phyloP scores from a whole-genome alignment of 2,329 filamentous ascomycete species.

The Cladosporium colombiae region DNA sequence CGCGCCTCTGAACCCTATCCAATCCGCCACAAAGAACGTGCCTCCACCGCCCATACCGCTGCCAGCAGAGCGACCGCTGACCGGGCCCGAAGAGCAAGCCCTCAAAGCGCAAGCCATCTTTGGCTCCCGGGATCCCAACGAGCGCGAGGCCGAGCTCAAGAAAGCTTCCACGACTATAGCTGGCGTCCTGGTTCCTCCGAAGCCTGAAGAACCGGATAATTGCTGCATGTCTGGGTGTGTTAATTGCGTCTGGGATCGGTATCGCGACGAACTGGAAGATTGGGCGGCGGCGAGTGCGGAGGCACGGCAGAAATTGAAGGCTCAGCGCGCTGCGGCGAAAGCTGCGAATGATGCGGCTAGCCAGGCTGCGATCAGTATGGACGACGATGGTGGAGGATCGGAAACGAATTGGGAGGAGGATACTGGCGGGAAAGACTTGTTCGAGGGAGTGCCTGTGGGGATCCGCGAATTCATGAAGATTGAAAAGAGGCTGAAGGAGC shows the following conservation, averaged over 20 bases:
- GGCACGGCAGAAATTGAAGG: constrained; percentile 55
- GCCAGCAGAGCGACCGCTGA: constrained; percentile 4
- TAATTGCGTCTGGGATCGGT: constrained; percentile 94
- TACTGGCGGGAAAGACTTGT: constrained; percentile 63
- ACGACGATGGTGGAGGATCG: constrained; percentile 77
- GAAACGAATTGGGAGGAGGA: constrained; percentile 63
- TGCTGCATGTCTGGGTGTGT: constrained; percentile 99
- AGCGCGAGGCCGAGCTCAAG: constrained; percentile 58
- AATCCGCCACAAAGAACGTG: constrained; percentile 1
- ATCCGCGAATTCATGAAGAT: constrained; percentile 97
- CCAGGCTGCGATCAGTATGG: constrained; percentile 63
- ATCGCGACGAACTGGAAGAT: constrained; percentile 86
- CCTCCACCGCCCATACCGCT: constrained; percentile 15
- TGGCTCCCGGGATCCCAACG: constrained; percentile 58
- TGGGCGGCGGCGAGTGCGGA: constrained; percentile 70
- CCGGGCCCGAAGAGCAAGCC: constrained; percentile 55
- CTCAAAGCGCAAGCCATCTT: constrained; percentile 72
- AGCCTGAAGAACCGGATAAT: constrained; percentile 88
- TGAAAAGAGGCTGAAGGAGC: constrained; percentile 84
- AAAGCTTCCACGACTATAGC: constrained; percentile 63
- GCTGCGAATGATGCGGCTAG: constrained; percentile 30
- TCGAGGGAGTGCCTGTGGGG: constrained; percentile 80
- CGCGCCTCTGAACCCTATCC: constrained; percentile 15
- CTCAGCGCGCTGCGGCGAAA: constrained; percentile 25
- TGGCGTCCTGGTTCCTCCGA: constrained; percentile 79